Conservation (phyloP, 192 early-diverging fungal species). For the Podila horticola region DNA sequence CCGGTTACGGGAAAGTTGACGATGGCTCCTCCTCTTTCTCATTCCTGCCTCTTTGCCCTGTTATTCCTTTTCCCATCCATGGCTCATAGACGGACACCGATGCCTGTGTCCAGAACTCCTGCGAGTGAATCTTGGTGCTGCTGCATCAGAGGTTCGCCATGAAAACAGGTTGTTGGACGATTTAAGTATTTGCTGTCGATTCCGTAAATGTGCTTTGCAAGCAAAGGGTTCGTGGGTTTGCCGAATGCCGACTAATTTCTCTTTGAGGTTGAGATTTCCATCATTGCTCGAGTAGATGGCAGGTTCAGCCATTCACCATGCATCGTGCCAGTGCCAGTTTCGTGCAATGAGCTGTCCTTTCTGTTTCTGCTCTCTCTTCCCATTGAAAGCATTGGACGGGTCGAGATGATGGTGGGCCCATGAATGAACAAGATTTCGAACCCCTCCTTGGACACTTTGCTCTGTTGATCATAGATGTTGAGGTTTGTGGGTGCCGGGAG, state of each 20-base stretch:
- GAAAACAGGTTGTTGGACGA: not conserved
- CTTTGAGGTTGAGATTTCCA: too few species aligned
- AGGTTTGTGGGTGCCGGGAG: not conserved
- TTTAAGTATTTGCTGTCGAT: not conserved
- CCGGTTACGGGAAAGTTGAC: not conserved
- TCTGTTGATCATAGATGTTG: not conserved
- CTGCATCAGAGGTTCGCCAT: constrained; percentile 2
- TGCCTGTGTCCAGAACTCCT: not conserved
- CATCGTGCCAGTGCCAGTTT: too few species aligned
- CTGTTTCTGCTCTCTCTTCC: too few species aligned
- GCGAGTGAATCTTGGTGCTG: not conserved
- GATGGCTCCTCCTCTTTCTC: not conserved
- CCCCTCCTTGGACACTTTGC: not conserved
- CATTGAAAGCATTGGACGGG: not conserved
- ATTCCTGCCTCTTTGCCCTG: not conserved
- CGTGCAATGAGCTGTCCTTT: too few species aligned
- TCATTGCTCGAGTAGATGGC: too few species aligned
- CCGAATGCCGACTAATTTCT: too few species aligned
- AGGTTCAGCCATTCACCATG: too few species aligned
- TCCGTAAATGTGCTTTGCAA: not conserved
- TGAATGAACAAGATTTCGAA: not conserved
- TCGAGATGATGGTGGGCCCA: constrained; percentile 1
- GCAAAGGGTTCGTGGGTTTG: too few species aligned
- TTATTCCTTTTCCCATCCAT: not conserved
- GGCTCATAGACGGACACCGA: not conserved